These are phyloP conservation scores for Cyberlindnera suaveolens DNA, from an alignment of 805 yeast genomes.

Conservation along the genomic window DNA sequence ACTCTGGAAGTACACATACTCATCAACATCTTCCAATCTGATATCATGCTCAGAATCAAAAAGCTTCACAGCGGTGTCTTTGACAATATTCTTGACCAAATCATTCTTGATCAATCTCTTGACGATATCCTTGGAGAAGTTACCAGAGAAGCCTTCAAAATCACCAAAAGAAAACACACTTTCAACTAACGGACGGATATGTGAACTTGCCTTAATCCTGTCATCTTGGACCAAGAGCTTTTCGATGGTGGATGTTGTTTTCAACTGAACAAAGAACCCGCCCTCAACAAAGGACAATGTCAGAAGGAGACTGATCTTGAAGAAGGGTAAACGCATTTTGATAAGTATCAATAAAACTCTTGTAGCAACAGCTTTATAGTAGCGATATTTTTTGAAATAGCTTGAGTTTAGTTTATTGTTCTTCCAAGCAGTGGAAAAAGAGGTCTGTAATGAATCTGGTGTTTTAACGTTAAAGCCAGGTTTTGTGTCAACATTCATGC, in stretches of 20 bases:
- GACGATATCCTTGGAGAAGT: slow-evolving; percentile 42
- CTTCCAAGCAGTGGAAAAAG: no score
- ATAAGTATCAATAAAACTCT: no score
- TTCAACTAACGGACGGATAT: slow-evolving; percentile 40
- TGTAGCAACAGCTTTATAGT: no score
- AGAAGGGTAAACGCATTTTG: no score
- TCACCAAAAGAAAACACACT: slow-evolving; percentile 59
- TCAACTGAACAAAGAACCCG: slow-evolving; percentile 21
- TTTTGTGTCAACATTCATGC: no score
- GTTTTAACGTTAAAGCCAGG: no score
- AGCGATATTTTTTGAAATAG: no score
- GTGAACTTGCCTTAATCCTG: slow-evolving; percentile 27
- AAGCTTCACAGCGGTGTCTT: slow-evolving; percentile 57
- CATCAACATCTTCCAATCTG: slow-evolving; percentile 8
- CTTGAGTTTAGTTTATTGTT: no score
- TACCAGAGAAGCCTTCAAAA: slow-evolving; percentile 66
- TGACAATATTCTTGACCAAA: slow-evolving; percentile 59
- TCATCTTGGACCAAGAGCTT: slow-evolving; percentile 17
- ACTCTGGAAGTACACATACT: background rate
- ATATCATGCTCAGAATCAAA: slow-evolving; percentile 30
- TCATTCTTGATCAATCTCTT: slow-evolving; percentile 50
- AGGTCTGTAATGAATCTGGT: no score
- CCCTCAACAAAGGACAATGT: slow-evolving; percentile 2
- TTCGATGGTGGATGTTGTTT: slow-evolving; percentile 18
- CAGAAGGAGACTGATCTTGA: background rate